phyloP scores from a whole-genome alignment of 2,329 filamentous ascomycete species.

The Aquanectria penicillioides region DNA sequence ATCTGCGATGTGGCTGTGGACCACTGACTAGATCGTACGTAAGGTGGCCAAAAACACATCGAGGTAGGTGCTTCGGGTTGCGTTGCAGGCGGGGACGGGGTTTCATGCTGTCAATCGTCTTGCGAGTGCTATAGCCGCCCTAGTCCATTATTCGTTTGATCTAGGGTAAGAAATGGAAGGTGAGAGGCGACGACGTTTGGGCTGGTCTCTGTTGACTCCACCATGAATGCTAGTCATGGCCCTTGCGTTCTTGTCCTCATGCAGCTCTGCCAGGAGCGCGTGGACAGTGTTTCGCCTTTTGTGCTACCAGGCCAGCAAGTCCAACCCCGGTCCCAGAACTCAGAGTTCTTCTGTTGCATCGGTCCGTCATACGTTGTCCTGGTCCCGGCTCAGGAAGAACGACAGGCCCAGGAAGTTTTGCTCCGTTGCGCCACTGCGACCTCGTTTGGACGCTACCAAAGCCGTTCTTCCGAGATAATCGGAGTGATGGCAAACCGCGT shows the following conservation, averaged over 20 bases:
- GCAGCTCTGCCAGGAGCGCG: background rate
- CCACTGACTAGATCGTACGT: conserved; percentile 5
- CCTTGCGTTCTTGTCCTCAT: background rate
- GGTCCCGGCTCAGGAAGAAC: conserved; percentile 10
- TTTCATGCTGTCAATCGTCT: conserved; percentile 24
- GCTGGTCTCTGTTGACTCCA: conserved; percentile 21
- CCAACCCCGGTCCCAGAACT: conserved; percentile 17
- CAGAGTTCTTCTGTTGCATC: background rate
- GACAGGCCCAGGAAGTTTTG: conserved; percentile 3
- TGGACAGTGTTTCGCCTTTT: background rate
- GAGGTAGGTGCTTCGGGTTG: conserved; percentile 22
- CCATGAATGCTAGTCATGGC: conserved; percentile 5
- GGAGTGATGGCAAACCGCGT: background rate
- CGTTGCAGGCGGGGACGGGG: background rate
- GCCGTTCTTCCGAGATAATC: background rate
- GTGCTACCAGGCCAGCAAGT: conserved; percentile 7
- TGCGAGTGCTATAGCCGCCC: conserved; percentile 25
- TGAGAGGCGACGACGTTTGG: conserved; percentile 2
- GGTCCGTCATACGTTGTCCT: conserved; percentile 14
- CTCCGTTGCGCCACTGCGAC: conserved; percentile 1
- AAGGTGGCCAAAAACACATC: conserved; percentile 23
- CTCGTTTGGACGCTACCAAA: too few species aligned
- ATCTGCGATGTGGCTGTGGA: conserved; percentile 29
- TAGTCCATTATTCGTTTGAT: conserved; percentile 25
- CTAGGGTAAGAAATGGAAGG: conserved; percentile 11